Base-by-base conservation (phyloP, 495 filamentous ascomycete species). In the Penicillium cataractarum region DNA sequence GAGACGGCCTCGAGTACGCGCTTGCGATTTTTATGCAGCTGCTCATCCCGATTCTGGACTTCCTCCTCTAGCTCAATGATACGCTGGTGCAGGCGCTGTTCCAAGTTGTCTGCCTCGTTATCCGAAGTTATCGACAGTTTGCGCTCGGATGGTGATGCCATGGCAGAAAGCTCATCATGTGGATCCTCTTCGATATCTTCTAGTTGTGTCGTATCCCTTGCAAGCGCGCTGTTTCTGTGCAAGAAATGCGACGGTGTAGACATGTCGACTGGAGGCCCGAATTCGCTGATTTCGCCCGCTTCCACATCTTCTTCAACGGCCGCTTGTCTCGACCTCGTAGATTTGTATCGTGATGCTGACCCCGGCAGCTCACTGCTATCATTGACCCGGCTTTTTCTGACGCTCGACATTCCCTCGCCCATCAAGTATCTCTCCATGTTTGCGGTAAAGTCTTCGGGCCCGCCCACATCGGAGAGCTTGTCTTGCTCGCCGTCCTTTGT, bases 381-480 rank as follows among this genome's bases (percentile, higher is more conserved):
- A 1, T 70, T 58, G 29, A 67, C 59, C 6, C 65, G 55, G 19
- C 39, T 26, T 27, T 57, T 74, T 60, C 50, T 65, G 61, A 31
- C 52, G 55, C 21, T 75, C 57, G 66, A 69, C 62, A 51, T 64
- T 57, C 54, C 59, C 35, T 78, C 74, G 6, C 79, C 79, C 63
- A 77, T 73, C 54, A 84, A 69, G 61, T 82, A 84, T 50, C 76
- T 75, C 46, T 82, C 80, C 62, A 84, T 56, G 53, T 83, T 81
- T 27, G 78, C 67, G 0, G 82, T 84, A 35, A 84, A 84, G 60
- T 84, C 82, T 35, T 81, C 80, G 1, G 82, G 82, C 0, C 82
- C 82, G 6, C 79, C 81, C 24, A 82, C 78, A 57, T 82, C 81
- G 7, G 79, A 82, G 10, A 77, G 57, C 8, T 71, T 65, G 13